Percentiles rank a stretch among this genome's conserved stretches.
These are phyloP conservation scores for Leccinum subfulvum DNA, from an alignment of 1,284 basidiomycete genomes.

Conservation along the genomic window DNA sequence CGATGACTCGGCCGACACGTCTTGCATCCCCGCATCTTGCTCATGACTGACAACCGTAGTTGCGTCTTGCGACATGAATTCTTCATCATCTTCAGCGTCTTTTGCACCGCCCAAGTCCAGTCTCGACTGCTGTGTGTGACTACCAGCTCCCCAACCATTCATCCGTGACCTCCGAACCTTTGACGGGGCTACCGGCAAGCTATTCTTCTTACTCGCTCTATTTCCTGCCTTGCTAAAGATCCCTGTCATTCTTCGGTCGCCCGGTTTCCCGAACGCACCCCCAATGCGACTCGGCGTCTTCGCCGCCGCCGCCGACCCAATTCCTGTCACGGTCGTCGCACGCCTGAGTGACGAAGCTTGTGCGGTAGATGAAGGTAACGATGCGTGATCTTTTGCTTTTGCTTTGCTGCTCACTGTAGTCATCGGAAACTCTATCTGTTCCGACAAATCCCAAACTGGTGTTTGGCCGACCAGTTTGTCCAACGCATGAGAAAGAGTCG, in stretches of 20 bases:
- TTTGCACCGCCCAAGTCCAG: conserved; percentile 1
- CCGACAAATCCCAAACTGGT: conserved; percentile 63
- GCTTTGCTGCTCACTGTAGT: conserved; percentile 9
- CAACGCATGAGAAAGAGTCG: conserved; percentile 57
- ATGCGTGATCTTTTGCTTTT: conserved; percentile 9
- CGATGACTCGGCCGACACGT: neutral
- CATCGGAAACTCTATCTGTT: conserved; percentile 19
- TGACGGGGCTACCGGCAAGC: conserved; percentile 61
- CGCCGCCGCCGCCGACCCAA: conserved; percentile 5
- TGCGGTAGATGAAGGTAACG: neutral
- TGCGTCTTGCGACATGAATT: conserved; percentile 9
- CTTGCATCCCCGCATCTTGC: conserved; percentile 8
- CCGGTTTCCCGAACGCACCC: conserved; percentile 6
- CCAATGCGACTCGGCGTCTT: conserved; percentile 9
- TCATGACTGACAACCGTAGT: too few relatives aligned
- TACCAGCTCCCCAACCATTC: neutral
- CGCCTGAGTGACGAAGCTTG: conserved; percentile 33
- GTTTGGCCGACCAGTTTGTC: conserved; percentile 62
- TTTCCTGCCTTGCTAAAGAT: conserved; percentile 38
- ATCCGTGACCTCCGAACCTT: conserved; percentile 32
- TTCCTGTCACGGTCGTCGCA: conserved; percentile 17
- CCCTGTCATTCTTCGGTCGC: conserved; percentile 18
- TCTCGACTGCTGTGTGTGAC: neutral
- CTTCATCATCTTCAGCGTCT: conserved; percentile 25
- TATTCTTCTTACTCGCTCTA: conserved; percentile 64